Percentiles rank a stretch among this genome's conserved stretches.
These are phyloP conservation scores for Trichophyton equinum DNA, from an alignment of 2,329 filamentous ascomycete species.

Conservation along the genomic window DNA sequence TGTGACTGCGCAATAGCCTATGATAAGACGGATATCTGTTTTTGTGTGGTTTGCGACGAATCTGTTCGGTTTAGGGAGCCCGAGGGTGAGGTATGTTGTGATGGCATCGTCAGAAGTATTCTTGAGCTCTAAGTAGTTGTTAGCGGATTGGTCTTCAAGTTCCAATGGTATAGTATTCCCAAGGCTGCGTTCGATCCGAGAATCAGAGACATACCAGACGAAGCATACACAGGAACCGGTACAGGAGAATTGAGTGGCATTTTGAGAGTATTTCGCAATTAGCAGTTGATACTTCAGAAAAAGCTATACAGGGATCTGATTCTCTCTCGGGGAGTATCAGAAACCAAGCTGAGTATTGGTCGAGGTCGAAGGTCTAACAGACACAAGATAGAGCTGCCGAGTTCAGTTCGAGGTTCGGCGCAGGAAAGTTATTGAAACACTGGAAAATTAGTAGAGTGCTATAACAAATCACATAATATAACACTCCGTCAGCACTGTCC, in stretches of 20 bases:
- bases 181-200: conserved; percentile 8
- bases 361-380: not conserved
- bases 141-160: not conserved
- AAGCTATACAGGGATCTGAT: not conserved
- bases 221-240: conserved; percentile 36
- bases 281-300: not conserved
- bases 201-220: conserved; percentile 27
- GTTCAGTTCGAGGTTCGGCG: not conserved
- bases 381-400: not conserved
- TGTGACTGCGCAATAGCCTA: conserved; percentile 72
- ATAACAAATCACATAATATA: no score
- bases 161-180: not conserved
- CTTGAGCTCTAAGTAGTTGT: conserved; percentile 62
- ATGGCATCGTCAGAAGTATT: conserved; percentile 94
- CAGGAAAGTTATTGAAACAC: not conserved
- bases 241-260: conserved; percentile 1
- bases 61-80: conserved; percentile 44
- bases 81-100: conserved; percentile 75
- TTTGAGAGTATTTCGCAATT: not conserved
- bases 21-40: conserved; percentile 65
- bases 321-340: not conserved
- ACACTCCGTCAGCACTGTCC: not conserved
- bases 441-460: not conserved
- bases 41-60: conserved; percentile 74
- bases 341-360: not conserved